These are phyloP conservation scores for Helotiales sp. DNA, from an alignment of 2,329 filamentous ascomycete species.

Conservation along the genomic window DNA sequence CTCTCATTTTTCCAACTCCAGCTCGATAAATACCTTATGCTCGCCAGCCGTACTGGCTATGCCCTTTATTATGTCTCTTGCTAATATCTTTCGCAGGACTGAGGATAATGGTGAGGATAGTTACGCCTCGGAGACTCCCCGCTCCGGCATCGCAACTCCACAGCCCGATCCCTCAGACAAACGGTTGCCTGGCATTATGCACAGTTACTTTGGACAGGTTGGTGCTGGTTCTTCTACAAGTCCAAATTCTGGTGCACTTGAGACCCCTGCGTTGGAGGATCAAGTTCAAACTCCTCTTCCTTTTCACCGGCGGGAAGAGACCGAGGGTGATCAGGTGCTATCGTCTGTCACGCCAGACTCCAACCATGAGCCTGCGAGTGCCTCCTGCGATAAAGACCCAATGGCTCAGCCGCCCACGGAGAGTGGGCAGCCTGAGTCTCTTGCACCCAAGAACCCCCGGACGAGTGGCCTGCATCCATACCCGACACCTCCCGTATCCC, in stretches of 20 bases:
- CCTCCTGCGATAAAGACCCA: constrained; percentile 24
- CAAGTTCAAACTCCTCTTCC: constrained; percentile 22
- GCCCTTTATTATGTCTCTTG: constrained; percentile 23
- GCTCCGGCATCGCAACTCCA: constrained; percentile 89
- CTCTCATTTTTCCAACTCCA: constrained; percentile 2
- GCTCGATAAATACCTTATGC: constrained; percentile 8
- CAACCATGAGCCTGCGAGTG: constrained; percentile 26
- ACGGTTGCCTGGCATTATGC: constrained; percentile 90
- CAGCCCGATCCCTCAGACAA: constrained; percentile 93
- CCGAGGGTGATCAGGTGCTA: constrained; percentile 23
- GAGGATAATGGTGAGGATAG: constrained; percentile 75
- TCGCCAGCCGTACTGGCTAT: neutral
- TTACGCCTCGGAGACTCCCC: constrained; percentile 81
- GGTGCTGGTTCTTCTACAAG: constrained; percentile 72
- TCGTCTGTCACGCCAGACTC: constrained; percentile 31
- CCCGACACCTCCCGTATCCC: constrained; percentile 59
- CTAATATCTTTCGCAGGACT: constrained; percentile 30
- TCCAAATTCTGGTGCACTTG: constrained; percentile 32
- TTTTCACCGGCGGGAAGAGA: constrained; percentile 24
- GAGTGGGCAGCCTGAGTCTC: constrained; percentile 28
- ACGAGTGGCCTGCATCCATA: constrained; percentile 42
- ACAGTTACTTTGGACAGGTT: constrained; percentile 99
- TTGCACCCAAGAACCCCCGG: constrained; percentile 24
- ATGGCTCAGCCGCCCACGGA: constrained; percentile 22
- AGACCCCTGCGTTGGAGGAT: constrained; percentile 29